Conservation (phyloP, 495 filamentous ascomycete species). For the Penicillium argentinense region DNA sequence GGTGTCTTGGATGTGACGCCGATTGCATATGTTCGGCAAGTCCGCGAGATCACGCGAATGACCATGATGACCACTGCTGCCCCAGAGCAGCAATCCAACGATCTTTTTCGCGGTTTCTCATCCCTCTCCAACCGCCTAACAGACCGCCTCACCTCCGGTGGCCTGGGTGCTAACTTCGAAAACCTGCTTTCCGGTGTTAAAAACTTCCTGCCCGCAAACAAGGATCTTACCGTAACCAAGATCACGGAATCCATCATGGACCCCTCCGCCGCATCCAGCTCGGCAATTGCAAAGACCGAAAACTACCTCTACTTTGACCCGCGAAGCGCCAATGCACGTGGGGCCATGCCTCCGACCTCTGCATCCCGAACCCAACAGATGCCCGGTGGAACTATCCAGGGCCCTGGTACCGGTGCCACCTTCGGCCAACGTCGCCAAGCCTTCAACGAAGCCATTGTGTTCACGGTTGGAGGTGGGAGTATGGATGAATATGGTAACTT, state of each 20-base stretch:
- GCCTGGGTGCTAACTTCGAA: slow-evolving; percentile 88
- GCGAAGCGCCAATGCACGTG: slow-evolving; percentile 84
- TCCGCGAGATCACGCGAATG: slow-evolving; percentile 95
- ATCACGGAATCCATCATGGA: slow-evolving; percentile 99
- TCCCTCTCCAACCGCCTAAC: slow-evolving; percentile 88
- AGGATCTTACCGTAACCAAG: slow-evolving; percentile 94
- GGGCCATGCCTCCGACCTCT: slow-evolving; percentile 78
- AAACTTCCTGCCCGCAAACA: slow-evolving; percentile 94
- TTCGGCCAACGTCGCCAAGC: slow-evolving; percentile 94
- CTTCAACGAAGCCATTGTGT: slow-evolving; percentile 93
- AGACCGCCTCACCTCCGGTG: slow-evolving; percentile 88
- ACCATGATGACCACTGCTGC: slow-evolving; percentile 95
- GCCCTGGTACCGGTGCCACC: slow-evolving; percentile 71
- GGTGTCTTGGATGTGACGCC: slow-evolving; percentile 70
- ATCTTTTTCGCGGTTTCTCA: slow-evolving; percentile 85
- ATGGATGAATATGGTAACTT: slow-evolving; percentile 99
- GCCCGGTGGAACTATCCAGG: slow-evolving; percentile 46
- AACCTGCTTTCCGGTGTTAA: slow-evolving; percentile 97
- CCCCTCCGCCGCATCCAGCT: slow-evolving; percentile 80
- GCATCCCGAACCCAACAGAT: slow-evolving; percentile 52
- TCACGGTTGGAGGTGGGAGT: slow-evolving; percentile 93
- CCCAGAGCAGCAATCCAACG: slow-evolving; percentile 62
- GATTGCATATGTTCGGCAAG: slow-evolving; percentile 84
- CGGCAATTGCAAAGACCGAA: slow-evolving; percentile 94
- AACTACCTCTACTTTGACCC: slow-evolving; percentile 99